Evolutionary conservation across 2,329 filamentous ascomycete genomes (phyloP).

Genomic region (Blastomyces silverae): DNA sequence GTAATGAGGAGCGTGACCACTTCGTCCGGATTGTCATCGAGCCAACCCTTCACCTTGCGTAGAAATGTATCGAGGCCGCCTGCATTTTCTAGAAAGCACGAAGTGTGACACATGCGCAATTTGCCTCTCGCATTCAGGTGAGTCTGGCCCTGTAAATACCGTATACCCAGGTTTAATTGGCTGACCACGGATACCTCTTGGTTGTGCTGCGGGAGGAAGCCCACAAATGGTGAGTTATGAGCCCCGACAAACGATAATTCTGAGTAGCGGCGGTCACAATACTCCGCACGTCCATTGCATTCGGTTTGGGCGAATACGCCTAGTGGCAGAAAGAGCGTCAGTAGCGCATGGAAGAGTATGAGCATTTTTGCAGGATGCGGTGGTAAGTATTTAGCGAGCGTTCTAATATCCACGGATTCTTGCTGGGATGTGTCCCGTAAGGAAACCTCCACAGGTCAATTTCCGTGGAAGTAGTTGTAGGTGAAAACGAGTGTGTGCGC

Average conservation of each 20-base stretch:
- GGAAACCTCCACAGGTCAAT: background rate
- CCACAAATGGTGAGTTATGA: conserved; percentile 61
- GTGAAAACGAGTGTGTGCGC: conserved; percentile 3
- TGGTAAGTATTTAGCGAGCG: background rate
- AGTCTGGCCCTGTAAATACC: conserved; percentile 59
- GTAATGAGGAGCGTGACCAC: conserved; percentile 59
- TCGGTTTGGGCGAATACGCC: conserved; percentile 17
- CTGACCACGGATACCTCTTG: conserved; percentile 53
- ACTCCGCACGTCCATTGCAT: conserved; percentile 54
- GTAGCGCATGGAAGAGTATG: conserved; percentile 1
- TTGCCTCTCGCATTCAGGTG: conserved; percentile 45
- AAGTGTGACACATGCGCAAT: conserved; percentile 59
- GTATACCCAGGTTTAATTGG: conserved; percentile 57
- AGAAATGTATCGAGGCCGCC: conserved; percentile 53
- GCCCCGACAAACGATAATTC: conserved; percentile 57
- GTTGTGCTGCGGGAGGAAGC: conserved; percentile 50
- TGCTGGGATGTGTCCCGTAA: background rate
- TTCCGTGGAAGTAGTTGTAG: background rate
- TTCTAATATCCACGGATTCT: background rate
- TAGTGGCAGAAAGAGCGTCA: conserved; percentile 14
- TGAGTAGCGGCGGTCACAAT: conserved; percentile 54
- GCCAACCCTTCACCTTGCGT: conserved; percentile 53
- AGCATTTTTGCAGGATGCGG: conserved; percentile 11
- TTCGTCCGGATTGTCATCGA: conserved; percentile 53
- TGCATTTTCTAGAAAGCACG: conserved; percentile 53